Base-by-base conservation (phyloP, 495 filamentous ascomycete species). In the Penicillium turbatum region DNA sequence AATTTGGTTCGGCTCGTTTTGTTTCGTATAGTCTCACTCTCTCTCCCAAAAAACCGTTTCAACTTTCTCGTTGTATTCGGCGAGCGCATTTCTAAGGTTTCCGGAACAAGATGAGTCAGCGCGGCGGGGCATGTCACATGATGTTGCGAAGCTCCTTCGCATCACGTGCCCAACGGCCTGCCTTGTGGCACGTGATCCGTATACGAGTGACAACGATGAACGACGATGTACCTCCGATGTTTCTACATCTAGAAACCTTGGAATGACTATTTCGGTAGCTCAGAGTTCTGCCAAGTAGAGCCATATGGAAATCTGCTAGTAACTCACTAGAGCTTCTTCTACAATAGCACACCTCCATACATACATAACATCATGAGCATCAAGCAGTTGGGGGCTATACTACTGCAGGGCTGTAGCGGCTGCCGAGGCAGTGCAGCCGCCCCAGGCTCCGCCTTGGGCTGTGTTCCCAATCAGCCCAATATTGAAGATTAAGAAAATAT, bases 11-110 rank as follows among this genome's bases (percentile, higher is more conserved):
- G 16, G 11, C 7, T 17, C 26, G 21, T 19, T 15, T 30, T 31
- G 2, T 39, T 30, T 27, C 15, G 0, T 54, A 24, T 21, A 19
- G 31, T 32, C 39, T 51, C 24, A 26, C 9, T 12, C 29, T 49
- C 21, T 51, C 34, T 60, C 48, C 26, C 43, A 52, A 27, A 31
- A 29, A 35, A 16, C 15, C 36, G 31, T 36, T 41, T 32, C 29
- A 45, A 45, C 41, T 44, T 44, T 44, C 41, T 56, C 24, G 45
- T 55, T 48, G 13, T 38, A 27, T 17, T 29, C 47, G 47, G 47
- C 39, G 35, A 49, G 26, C n/a, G 47, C 46, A 43, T 21, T 41
- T 41, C 44, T 32, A n/a, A n/a, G n/a, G n/a, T n/a, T 48, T 19
- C 34, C 19, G 32, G 32, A 48, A 16, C 15, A 2, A 7, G 46